Percentiles rank a stretch among this genome's conserved stretches.
phyloP scores from a whole-genome alignment of 2,329 filamentous ascomycete species.

The Fonsecaea pugnacius region DNA sequence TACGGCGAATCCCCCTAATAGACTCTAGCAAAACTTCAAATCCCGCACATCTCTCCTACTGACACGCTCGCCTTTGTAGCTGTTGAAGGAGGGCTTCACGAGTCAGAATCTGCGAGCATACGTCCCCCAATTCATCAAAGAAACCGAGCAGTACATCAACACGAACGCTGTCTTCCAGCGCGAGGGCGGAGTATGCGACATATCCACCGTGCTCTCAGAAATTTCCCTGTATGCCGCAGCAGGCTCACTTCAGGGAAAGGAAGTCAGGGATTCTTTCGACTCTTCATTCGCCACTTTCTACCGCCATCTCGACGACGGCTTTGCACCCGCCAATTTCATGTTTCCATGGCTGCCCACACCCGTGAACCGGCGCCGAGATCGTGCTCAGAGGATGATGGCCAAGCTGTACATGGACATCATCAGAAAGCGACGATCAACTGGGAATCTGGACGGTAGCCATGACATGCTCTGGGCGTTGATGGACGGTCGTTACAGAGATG shows the following conservation, averaged over 20 bases:
- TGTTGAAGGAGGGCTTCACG: slow-evolving; percentile 68
- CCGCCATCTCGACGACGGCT: slow-evolving; percentile 88
- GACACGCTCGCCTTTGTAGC: slow-evolving; percentile 46
- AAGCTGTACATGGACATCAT: slow-evolving; percentile 84
- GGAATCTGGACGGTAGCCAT: slow-evolving; percentile 58
- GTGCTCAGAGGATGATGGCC: slow-evolving; percentile 78
- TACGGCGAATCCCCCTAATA: slow-evolving; percentile 51
- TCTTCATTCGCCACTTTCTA: slow-evolving; percentile 79
- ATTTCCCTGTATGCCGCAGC: slow-evolving; percentile 90
- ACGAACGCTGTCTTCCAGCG: slow-evolving; percentile 69
- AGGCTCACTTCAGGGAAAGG: slow-evolving; percentile 80
- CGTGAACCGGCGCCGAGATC: slow-evolving; percentile 82
- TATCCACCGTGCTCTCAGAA: slow-evolving; percentile 77
- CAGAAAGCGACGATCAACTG: slow-evolving; percentile 66
- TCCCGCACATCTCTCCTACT: background rate
- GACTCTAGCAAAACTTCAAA: too few relatives aligned
- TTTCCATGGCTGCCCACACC: slow-evolving; percentile 85
- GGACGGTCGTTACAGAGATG: slow-evolving; percentile 83
- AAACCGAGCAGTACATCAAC: slow-evolving; percentile 75
- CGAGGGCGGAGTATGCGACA: slow-evolving; percentile 69
- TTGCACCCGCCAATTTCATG: slow-evolving; percentile 87
- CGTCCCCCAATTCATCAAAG: slow-evolving; percentile 75
- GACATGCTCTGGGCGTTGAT: slow-evolving; percentile 94
- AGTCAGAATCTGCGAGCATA: slow-evolving; percentile 69
- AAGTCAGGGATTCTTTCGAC: slow-evolving; percentile 80